phyloP scores from a whole-genome alignment of 23 red algal species.

The Gracilaria gracilis region DNA sequence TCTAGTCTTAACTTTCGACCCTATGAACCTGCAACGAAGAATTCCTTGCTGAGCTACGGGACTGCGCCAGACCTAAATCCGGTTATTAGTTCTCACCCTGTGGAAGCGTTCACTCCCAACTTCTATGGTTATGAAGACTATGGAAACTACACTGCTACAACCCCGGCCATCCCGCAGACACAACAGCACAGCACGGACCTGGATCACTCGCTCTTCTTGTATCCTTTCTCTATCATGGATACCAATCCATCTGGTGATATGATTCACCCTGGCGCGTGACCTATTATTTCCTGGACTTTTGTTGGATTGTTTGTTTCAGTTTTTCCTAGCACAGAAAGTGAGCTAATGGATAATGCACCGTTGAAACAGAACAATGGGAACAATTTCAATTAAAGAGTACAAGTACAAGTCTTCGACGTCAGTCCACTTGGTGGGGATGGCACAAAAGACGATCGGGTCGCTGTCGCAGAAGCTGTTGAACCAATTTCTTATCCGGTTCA shows the following conservation, averaged over 20 bases:
- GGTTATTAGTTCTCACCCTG: not conserved
- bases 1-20: not conserved
- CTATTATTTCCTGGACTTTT: slow-evolving; percentile 59
- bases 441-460: slow-evolving; percentile 40
- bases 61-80: not conserved
- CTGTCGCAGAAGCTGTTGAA: slow-evolving; percentile 38
- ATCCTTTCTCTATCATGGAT: slow-evolving; percentile 73
- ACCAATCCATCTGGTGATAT: slow-evolving; percentile 47
- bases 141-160: not conserved
- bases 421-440: slow-evolving; percentile 16
- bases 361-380: not conserved
- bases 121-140: not conserved
- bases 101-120: not conserved
- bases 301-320: slow-evolving; percentile 51
- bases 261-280: slow-evolving; percentile 18
- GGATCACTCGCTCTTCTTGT: slow-evolving; percentile 25
- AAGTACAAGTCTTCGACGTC: slow-evolving; percentile 43
- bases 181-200: not conserved
- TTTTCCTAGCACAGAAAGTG: not conserved
- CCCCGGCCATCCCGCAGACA: not conserved
- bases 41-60: not conserved
- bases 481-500: slow-evolving; percentile 26
- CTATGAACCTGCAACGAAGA: not conserved
- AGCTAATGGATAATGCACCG: not conserved
- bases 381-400: not conserved